A percentile compares a stretch with the other conserved stretches of the same genome.
Evolutionary conservation across 345 rosid genomes (phyloP).

Genomic region (Gossypioides kirkii): DNA sequence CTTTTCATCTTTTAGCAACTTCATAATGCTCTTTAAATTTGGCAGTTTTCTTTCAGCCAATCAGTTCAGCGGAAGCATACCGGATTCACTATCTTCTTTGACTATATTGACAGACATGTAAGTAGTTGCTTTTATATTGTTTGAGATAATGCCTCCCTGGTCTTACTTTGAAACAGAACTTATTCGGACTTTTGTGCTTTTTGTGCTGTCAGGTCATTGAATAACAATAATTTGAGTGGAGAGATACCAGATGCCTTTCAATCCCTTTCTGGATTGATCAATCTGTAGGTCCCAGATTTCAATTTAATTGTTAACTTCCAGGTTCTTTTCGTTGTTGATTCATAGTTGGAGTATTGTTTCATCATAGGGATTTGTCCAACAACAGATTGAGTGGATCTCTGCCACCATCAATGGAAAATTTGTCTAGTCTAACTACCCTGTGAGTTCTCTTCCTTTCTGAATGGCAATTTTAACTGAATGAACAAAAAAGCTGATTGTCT

Average conservation of each 20-base stretch:
- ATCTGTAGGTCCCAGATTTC: slow-evolving; percentile 56
- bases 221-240: slow-evolving; percentile 69
- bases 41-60: slow-evolving; percentile 93
- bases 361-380: slow-evolving; percentile 70
- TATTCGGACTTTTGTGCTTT: slow-evolving; percentile 6
- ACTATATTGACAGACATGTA: slow-evolving; percentile 66
- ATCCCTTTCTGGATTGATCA: slow-evolving; percentile 57
- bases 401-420: slow-evolving; percentile 67
- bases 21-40: slow-evolving; percentile 27
- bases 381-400: slow-evolving; percentile 82
- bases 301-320: not conserved
- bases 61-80: slow-evolving; percentile 88
- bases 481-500: slow-evolving; percentile 32
- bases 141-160: slow-evolving; percentile 12
- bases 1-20: not conserved
- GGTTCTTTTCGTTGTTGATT: not conserved
- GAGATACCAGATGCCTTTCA: slow-evolving; percentile 84
- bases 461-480: not conserved
- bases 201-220: slow-evolving; percentile 63
- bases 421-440: slow-evolving; percentile 69
- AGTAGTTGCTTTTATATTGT: slow-evolving; percentile 14
- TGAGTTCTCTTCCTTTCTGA: slow-evolving; percentile 29
- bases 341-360: slow-evolving; percentile 12
- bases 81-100: slow-evolving; percentile 65
- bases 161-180: not conserved